Conservation (phyloP, 2,329 filamentous ascomycete species). For the Intubia oerlemansii region DNA sequence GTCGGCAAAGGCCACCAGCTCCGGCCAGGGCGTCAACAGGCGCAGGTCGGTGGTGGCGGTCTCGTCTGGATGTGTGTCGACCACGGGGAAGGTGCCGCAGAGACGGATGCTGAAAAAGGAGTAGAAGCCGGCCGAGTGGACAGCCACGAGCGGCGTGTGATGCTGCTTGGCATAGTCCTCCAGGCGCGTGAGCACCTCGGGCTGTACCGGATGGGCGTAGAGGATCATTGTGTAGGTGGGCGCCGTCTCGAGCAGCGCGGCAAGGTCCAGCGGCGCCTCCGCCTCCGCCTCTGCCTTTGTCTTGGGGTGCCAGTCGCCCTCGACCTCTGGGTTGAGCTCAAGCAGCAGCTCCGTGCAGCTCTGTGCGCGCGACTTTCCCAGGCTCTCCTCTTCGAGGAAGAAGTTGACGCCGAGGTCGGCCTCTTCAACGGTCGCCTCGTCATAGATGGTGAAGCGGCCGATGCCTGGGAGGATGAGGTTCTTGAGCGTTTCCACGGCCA, state of each 20-base stretch:
- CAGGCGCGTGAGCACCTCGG: constrained; percentile 21
- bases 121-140: constrained; percentile 85
- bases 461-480: constrained; percentile 82
- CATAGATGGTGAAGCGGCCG: constrained; percentile 78
- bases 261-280: constrained; percentile 5
- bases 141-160: constrained; percentile 54
- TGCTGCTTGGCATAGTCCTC: constrained; percentile 27
- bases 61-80: constrained; percentile 87
- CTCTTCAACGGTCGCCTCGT: constrained; percentile 56
- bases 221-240: constrained; percentile 30
- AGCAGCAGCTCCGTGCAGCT: constrained; percentile 55
- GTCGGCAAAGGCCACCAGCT: constrained; percentile 45
- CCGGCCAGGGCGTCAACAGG: constrained; percentile 68
- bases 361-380: constrained; percentile 61
- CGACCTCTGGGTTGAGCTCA: constrained; percentile 84
- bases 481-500: constrained; percentile 81
- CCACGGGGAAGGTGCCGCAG: constrained; percentile 66
- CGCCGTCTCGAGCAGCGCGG: constrained; percentile 17
- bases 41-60: constrained; percentile 71
- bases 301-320: constrained; percentile 47
- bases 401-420: constrained; percentile 89
- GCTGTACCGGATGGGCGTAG: constrained; percentile 27
- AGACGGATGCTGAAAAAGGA: constrained; percentile 67
- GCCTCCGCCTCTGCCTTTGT: constrained; percentile 20
- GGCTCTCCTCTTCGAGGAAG: constrained; percentile 62